Evolutionary conservation across 371 early-diverging fungal species (phyloP), one percentile per base, ranked within the genome.

Genomic region (Mortierella sp.): DNA sequence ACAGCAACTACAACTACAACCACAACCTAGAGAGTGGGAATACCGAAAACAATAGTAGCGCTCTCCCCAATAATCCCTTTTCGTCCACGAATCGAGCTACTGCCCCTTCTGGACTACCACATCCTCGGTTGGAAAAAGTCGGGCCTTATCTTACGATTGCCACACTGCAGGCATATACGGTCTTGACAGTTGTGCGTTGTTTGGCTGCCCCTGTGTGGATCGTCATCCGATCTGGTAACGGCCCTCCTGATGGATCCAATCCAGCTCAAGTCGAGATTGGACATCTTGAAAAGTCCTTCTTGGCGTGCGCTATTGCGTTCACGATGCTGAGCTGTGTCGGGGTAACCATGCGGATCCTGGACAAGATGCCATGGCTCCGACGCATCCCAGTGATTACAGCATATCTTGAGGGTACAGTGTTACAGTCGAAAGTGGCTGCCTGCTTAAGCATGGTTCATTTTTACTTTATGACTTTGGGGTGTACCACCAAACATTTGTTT

Each of bases 171-270:
- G 70, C 78, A 0, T 76, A 76, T 31, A 76, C 70, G 1, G 57
- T 69, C 59, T 30, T 76, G 41, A 65, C 78, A 2, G 66, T 54
- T 0, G 78, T 76, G 1, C 70, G 78, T 3, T 65, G 62, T 19
- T 24, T 76, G 1, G 70, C 78, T 21, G 70, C 69, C 24, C 62
- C 78, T 31, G 52, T 60, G 0, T 76, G 78, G 78, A 70, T 75
- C 19, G 64, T 37, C 6, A n/a, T 61, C n/a, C 39, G 39, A 23
- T 15, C 59, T 2, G 64, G 70, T 31, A 30, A 27, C n/a, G 65
- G 61, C 43, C 53, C 52, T 28, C 23, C 65, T 21, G 65, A 37
- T 28, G 51, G 48, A 17, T 7, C 11, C 11, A 4, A 7, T 14
- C 0, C 37, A 1, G 31, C 7, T 9, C 6, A 62, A 7, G 27